Evolutionary conservation across 2,329 filamentous ascomycete species (phyloP), one percentile per base, ranked within the genome.

Genomic region (Colletotrichum costaricense): DNA sequence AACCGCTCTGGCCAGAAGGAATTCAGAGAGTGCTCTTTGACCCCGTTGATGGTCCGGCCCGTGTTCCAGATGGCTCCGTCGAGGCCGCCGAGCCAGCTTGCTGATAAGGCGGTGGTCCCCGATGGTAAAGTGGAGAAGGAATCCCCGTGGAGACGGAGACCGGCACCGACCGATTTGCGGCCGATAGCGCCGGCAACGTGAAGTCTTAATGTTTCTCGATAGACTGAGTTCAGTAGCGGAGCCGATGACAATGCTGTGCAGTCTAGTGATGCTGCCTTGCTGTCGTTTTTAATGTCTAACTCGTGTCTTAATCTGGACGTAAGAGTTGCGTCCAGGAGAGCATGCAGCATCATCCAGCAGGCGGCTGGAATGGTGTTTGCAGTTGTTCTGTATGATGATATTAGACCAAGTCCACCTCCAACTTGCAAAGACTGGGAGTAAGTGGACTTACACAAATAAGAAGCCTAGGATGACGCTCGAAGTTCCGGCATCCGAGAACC

Each of bases 1-100:
- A 76, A 76, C 2, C 76, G 63, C 52, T 77, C 76, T 1, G 75
- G 66, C 76, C 76, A 77, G 24, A 77, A 75, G 11, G 64, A 33
- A 4, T 66, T 28, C 3, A 75, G 52, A 11, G 76, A 30, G 16
- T 74, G 49, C 26, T 59, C 52, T 2, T 49, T 12, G 11, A 42
- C 52, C 5, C 72, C 52, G 28, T 67, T 12, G 2, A 49, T 16
- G 2, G 26, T 14, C 1, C 8, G 3, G 11, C 63, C 68, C 8
- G 63, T 54, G 11, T 74, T 72, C 72, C 72, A 74, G 24, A 74
- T 52, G 12, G 49, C 12, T 2, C 65, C 12, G 7, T 74, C 52
- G 6, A 71, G 26, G 2, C 68, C 72, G 16, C 68, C 72, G 6
- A 74, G 63, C 68, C 72, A 74, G 19, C 28, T 72, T 7, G 58